Evolutionary conservation across 768 basidiomycete species (phyloP).

Genomic region (Porphyrellus cyaneotinctus): DNA sequence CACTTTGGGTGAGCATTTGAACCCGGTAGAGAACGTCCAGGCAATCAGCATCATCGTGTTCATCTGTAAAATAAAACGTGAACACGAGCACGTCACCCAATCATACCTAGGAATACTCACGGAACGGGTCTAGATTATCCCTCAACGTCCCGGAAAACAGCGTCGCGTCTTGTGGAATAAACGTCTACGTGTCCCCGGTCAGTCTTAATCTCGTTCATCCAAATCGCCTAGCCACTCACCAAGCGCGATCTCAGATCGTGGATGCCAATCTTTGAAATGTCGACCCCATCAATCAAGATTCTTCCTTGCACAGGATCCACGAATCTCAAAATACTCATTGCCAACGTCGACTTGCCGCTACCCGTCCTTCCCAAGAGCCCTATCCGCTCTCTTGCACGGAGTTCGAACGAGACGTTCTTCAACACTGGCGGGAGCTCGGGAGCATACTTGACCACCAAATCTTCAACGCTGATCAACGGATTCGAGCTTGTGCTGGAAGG

Average conservation of each 20-base stretch:
- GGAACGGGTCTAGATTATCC: conserved; percentile 73
- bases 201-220: background rate
- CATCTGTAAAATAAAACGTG: conserved; percentile 38
- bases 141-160: conserved; percentile 78
- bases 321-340: conserved; percentile 83
- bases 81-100: background rate
- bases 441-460: conserved; percentile 78
- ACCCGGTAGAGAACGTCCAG: conserved; percentile 79
- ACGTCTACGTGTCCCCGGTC: conserved; percentile 46
- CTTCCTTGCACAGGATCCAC: conserved; percentile 73
- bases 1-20: conserved; percentile 73
- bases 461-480: conserved; percentile 61
- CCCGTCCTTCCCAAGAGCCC: conserved; percentile 82
- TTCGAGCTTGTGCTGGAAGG: conserved; percentile 66
- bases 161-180: conserved; percentile 73
- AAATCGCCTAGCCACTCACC: conserved; percentile 37
- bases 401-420: conserved; percentile 66
- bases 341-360: conserved; percentile 79
- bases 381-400: conserved; percentile 69
- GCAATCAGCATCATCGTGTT: conserved; percentile 77
- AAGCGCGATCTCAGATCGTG: conserved; percentile 77
- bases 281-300: conserved; percentile 84
- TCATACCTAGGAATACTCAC: conserved; percentile 25
- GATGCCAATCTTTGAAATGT: conserved; percentile 80
- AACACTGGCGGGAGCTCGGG: conserved; percentile 81